phyloP scores from a whole-genome alignment of 176 grass and related monocot genomes.

The Metroxylon sagu region DNA sequence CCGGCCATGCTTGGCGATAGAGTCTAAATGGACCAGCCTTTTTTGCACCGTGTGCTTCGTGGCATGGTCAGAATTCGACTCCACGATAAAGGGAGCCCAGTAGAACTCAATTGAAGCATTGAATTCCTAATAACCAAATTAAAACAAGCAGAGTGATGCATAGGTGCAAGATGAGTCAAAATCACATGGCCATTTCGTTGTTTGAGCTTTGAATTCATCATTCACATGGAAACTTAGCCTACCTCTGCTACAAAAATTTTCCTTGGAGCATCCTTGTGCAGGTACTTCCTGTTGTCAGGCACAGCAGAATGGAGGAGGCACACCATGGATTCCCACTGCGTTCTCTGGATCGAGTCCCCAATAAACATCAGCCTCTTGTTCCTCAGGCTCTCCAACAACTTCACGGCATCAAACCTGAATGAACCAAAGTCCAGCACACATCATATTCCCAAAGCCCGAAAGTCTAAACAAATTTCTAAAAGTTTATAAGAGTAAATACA shows the following conservation, averaged over 20 bases:
- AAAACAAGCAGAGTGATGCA: no score
- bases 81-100: constrained; percentile 75
- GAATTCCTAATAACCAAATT: constrained; percentile 36
- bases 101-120: constrained; percentile 85
- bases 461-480: no score
- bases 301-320: constrained; percentile 57
- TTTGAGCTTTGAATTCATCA: no score
- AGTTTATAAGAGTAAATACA: no score
- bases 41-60: constrained; percentile 29
- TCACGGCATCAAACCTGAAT: constrained; percentile 63
- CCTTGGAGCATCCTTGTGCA: constrained; percentile 56
- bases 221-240: not conserved
- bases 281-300: constrained; percentile 63
- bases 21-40: constrained; percentile 32
- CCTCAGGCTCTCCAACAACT: constrained; percentile 61
- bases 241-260: constrained; percentile 75
- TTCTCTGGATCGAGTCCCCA: constrained; percentile 88
- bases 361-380: constrained; percentile 83
- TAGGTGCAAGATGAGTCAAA: no score
- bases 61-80: constrained; percentile 69
- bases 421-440: no score
- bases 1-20: constrained; percentile 22
- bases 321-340: constrained; percentile 95
- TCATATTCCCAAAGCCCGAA: no score
- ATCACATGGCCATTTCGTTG: no score